Evolutionary conservation across 495 filamentous ascomycete species (phyloP).

Genomic region (Penicillium nucicola): DNA sequence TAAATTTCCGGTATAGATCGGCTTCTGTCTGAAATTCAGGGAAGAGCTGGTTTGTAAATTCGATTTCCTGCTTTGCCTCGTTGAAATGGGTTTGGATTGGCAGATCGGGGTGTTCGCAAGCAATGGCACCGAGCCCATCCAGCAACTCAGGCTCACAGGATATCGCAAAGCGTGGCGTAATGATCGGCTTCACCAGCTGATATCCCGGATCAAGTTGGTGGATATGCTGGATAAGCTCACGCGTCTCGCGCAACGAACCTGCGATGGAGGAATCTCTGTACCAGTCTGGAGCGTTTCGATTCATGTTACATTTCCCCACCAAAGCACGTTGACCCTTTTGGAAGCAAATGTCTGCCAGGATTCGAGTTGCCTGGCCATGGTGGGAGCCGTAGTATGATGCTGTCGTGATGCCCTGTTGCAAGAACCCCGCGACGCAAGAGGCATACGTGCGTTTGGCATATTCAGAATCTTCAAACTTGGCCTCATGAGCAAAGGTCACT

Average conservation of each 20-base stretch:
- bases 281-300: conserved; percentile 57
- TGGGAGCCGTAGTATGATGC: conserved; percentile 63
- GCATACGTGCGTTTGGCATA: conserved; percentile 54
- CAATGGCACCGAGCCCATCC: conserved; percentile 49
- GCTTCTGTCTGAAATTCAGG: conserved; percentile 51
- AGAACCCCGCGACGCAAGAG: conserved; percentile 51
- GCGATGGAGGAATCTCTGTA: conserved; percentile 51
- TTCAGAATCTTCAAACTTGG: conserved; percentile 49
- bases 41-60: conserved; percentile 48
- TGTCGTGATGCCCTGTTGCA: conserved; percentile 63
- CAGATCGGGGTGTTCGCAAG: conserved; percentile 45
- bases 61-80: conserved; percentile 55
- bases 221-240: conserved; percentile 49
- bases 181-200: conserved; percentile 49
- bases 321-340: conserved; percentile 59
- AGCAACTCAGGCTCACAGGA: conserved; percentile 53
- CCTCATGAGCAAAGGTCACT: conserved; percentile 62
- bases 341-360: conserved; percentile 57
- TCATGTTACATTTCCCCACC: conserved; percentile 66
- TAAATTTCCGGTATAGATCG: conserved; percentile 52
- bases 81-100: conserved; percentile 66
- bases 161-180: conserved; percentile 66
- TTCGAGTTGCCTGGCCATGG: conserved; percentile 54
- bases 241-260: conserved; percentile 50
- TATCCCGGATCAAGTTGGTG: conserved; percentile 15